Evolutionary conservation across 2,329 filamentous ascomycete species (phyloP).

Genomic region (Clarireedia paspali): DNA sequence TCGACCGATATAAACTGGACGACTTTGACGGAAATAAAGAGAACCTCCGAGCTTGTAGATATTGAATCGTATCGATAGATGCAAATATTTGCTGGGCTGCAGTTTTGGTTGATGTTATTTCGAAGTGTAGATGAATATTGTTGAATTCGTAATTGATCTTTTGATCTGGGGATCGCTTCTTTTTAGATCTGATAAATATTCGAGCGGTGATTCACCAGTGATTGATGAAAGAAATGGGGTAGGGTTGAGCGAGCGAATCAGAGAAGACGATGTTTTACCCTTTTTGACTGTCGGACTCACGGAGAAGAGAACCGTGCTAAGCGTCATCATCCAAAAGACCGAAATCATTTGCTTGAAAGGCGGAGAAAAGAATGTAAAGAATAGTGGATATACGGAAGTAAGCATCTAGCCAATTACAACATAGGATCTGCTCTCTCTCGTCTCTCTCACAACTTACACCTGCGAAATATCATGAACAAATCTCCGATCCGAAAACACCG

Average conservation of each 20-base stretch:
- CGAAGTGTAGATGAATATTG: neutral
- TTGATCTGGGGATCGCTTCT: no score
- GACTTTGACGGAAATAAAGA: neutral
- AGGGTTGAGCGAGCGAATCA: neutral
- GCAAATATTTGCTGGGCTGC: neutral
- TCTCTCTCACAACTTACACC: no score
- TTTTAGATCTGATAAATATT: neutral
- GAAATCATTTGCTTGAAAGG: neutral
- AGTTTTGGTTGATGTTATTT: neutral
- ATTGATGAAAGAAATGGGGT: neutral
- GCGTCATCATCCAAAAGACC: neutral
- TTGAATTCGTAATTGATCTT: neutral
- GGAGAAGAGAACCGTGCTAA: neutral
- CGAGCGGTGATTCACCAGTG: neutral
- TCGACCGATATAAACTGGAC: neutral
- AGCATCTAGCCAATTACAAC: neutral
- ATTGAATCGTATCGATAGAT: neutral
- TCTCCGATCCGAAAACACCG: no score
- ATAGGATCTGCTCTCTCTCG: neutral
- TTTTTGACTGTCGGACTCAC: neutral
- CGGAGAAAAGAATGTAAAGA: neutral
- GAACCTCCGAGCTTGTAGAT: neutral
- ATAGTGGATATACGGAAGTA: neutral
- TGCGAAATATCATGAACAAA: no score
- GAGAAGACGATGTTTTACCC: neutral